A percentile compares a stretch with the other conserved stretches of the same genome.
phyloP scores from a whole-genome alignment of 768 basidiomycete species.

The Suillus brevipes region DNA sequence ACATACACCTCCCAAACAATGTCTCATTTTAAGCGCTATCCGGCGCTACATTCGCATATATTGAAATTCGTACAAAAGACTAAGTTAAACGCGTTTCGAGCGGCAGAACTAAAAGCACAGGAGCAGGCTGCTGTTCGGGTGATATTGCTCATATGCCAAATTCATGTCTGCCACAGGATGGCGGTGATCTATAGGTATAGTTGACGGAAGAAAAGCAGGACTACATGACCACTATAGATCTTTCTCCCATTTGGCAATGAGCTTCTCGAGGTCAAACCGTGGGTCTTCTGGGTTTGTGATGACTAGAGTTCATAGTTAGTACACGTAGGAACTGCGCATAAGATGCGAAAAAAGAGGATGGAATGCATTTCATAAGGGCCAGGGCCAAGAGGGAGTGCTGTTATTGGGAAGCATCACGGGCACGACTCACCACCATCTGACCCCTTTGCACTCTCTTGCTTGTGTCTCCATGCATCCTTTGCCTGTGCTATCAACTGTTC shows the following conservation, averaged over 20 bases:
- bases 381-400: not conserved
- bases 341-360: conserved; percentile 2
- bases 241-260: conserved; percentile 74
- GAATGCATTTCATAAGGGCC: not conserved
- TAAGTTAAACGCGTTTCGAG: not conserved
- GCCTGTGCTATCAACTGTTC: conserved; percentile 82
- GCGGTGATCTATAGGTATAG: conserved; percentile 30
- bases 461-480: conserved; percentile 87
- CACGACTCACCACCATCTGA: conserved; percentile 52
- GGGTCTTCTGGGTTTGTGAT: conserved; percentile 94
- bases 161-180: conserved; percentile 5
- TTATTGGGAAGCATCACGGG: not conserved
- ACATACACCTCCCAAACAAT: not conserved
- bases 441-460: conserved; percentile 55
- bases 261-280: conserved; percentile 92
- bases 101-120: not conserved
- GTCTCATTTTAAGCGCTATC: not conserved
- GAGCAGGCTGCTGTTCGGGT: not conserved
- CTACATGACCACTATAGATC: conserved; percentile 51
- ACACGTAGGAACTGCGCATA: not conserved
- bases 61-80: not conserved
- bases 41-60: not conserved
- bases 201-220: conserved; percentile 16
- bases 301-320: conserved; percentile 48
- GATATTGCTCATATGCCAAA: not conserved